Evolutionary conservation across 768 basidiomycete species (phyloP).

Genomic region (Hygrocybe punicea): DNA sequence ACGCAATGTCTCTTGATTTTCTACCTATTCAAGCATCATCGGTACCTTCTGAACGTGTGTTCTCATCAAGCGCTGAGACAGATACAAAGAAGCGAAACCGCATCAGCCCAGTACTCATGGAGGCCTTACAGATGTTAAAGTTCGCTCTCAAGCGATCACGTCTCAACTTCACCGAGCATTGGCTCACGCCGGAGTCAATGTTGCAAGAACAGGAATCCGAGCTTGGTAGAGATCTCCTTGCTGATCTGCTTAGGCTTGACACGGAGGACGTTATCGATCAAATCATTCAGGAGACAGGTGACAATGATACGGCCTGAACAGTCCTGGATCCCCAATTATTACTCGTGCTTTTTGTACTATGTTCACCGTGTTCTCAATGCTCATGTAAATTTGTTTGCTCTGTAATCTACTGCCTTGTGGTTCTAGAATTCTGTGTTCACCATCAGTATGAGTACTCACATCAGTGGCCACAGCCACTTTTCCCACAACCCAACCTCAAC

Average conservation of each 20-base stretch:
- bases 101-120: constrained; percentile 17
- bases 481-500: too few relatives aligned
- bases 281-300: too few relatives aligned
- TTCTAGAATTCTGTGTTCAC: too few relatives aligned
- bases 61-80: constrained; percentile 17
- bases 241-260: neutral
- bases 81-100: constrained; percentile 11
- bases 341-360: too few relatives aligned
- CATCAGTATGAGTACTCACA: too few relatives aligned
- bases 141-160: constrained; percentile 8
- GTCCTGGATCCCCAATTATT: too few relatives aligned
- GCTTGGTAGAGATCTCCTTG: neutral
- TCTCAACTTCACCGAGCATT: constrained; percentile 7
- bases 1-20: constrained; percentile 3
- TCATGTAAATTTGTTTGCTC: too few relatives aligned
- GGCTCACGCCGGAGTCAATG: neutral
- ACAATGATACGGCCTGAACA: too few relatives aligned
- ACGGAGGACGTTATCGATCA: neutral
- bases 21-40: constrained; percentile 15
- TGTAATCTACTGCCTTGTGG: too few relatives aligned
- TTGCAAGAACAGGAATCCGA: neutral
- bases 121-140: constrained; percentile 19
- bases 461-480: too few relatives aligned
- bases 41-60: constrained; percentile 18
- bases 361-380: too few relatives aligned